Evolutionary conservation across 495 filamentous ascomycete genomes (phyloP).

Genomic region (Podospora tetraspora): DNA sequence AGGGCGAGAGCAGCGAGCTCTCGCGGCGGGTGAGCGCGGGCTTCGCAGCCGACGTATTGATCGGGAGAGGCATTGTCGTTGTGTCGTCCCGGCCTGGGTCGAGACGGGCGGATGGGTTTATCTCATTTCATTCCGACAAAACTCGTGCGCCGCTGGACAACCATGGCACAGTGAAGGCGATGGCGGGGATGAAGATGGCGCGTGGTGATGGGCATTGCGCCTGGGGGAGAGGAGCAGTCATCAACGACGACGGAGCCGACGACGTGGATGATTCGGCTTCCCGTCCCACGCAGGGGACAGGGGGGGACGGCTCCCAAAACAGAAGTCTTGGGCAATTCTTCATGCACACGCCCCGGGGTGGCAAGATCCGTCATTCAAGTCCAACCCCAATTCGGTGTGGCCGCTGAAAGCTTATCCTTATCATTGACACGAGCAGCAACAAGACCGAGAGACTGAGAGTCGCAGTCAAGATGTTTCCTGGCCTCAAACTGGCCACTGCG

Average conservation of each 20-base stretch:
- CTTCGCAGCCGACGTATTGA: constrained; percentile 22
- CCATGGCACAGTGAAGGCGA: neutral
- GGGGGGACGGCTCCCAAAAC: neutral
- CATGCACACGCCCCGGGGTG: neutral
- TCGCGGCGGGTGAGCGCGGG: constrained; percentile 15
- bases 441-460: neutral
- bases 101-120: neutral
- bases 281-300: neutral
- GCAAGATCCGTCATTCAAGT: neutral
- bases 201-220: neutral
- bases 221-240: neutral
- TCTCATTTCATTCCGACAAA: neutral
- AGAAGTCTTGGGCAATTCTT: neutral
- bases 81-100: neutral
- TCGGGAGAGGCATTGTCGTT: constrained; percentile 21
- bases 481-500: neutral
- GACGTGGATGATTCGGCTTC: neutral
- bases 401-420: neutral
- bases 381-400: neutral
- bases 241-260: neutral
- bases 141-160: neutral
- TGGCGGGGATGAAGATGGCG: neutral
- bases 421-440: neutral
- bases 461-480: neutral
- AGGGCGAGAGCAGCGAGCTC: constrained; percentile 54